Conservation (phyloP, 2,329 filamentous ascomycete genomes). For the Ascochyta clinopodiicola region DNA sequence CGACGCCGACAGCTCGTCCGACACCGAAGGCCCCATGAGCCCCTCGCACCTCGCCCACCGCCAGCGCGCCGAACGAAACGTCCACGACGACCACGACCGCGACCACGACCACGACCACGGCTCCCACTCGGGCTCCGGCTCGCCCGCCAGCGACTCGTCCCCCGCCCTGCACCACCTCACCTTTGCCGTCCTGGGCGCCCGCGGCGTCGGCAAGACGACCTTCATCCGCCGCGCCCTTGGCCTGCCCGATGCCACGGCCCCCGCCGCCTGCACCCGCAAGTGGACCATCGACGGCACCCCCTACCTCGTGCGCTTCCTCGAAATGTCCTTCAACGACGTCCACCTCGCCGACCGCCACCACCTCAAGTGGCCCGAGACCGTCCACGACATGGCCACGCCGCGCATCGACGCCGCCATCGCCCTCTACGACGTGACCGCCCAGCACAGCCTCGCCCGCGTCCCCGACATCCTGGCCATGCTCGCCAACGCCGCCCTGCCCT, state of each 20-base stretch:
- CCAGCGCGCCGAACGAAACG: constrained; percentile 16
- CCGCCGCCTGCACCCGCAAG: constrained; percentile 57
- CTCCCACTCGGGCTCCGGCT: constrained; percentile 29
- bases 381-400: constrained; percentile 72
- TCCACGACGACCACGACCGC: constrained; percentile 7
- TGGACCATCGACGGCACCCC: constrained; percentile 63
- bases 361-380: constrained; percentile 63
- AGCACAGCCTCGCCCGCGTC: constrained; percentile 75
- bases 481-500: constrained; percentile 74
- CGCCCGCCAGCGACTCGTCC: constrained; percentile 35
- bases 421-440: constrained; percentile 85
- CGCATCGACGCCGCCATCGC: constrained; percentile 82
- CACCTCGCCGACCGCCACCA: constrained; percentile 57
- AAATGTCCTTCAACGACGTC: constrained; percentile 61
- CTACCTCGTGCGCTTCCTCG: constrained; percentile 64
- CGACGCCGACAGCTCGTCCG: constrained; percentile 41
- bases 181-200: constrained; percentile 63
- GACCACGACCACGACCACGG: constrained; percentile 2
- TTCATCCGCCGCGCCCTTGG: constrained; percentile 65
- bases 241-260: constrained; percentile 54
- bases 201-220: constrained; percentile 63
- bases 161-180: constrained; percentile 60
- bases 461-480: constrained; percentile 77
- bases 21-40: constrained; percentile 49
- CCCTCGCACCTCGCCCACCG: constrained; percentile 42